Conservation (phyloP, 2,329 filamentous ascomycete species). For the Phialocephala sp. region DNA sequence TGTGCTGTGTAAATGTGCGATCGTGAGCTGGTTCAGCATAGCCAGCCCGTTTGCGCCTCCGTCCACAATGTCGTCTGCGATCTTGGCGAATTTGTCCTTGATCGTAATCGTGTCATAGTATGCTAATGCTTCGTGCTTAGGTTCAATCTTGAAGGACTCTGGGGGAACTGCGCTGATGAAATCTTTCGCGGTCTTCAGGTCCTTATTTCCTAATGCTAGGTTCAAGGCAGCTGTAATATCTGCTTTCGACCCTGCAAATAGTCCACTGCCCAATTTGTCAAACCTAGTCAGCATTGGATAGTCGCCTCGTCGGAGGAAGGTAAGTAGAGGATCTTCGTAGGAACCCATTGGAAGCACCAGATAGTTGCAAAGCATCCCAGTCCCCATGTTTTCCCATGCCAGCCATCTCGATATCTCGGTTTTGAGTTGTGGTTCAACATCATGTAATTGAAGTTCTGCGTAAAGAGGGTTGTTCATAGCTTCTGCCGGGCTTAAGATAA, state of each 20-base stretch:
- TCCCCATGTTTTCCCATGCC: conserved; percentile 90
- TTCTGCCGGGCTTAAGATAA: conserved; percentile 80
- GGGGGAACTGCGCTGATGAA: conserved; percentile 66
- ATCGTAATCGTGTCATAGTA: conserved; percentile 74
- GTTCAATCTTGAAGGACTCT: conserved; percentile 69
- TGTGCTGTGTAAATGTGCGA: conserved; percentile 80
- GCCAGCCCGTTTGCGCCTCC: conserved; percentile 65
- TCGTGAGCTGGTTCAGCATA: conserved; percentile 76
- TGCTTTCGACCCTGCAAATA: conserved; percentile 74
- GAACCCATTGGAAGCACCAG: conserved; percentile 84
- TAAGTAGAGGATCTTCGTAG: conserved; percentile 73
- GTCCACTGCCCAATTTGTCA: conserved; percentile 70
- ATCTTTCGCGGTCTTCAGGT: conserved; percentile 61
- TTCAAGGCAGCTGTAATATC: conserved; percentile 69
- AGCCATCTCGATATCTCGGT: conserved; percentile 82
- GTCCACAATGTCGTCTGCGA: conserved; percentile 66
- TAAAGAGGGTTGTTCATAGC: conserved; percentile 85
- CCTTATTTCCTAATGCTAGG: conserved; percentile 60
- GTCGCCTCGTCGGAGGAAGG: conserved; percentile 75
- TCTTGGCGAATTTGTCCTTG: conserved; percentile 66
- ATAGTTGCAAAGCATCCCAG: conserved; percentile 79
- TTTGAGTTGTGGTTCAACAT: conserved; percentile 67
- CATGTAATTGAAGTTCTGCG: conserved; percentile 66
- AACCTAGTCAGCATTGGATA: conserved; percentile 77
- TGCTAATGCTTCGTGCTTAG: conserved; percentile 70